Evolutionary conservation across 139 green algal genomes (phyloP).

Genomic region (Edaphochlamys debaryana): DNA sequence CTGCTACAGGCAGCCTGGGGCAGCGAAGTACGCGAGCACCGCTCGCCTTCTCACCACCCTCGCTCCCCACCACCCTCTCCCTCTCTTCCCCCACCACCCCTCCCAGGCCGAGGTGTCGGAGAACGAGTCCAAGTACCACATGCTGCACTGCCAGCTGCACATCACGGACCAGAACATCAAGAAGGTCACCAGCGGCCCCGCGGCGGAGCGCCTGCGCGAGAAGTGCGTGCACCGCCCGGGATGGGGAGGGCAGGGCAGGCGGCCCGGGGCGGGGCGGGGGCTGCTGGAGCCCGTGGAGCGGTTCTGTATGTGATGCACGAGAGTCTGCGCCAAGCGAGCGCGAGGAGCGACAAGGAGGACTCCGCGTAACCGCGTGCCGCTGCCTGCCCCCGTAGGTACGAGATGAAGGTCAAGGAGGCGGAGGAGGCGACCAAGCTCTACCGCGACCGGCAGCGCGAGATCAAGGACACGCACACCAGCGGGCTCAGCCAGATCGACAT

Average conservation of each 20-base stretch:
- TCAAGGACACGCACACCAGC: slow-evolving; percentile 56
- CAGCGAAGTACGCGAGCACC: no score
- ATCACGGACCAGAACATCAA: slow-evolving; percentile 56
- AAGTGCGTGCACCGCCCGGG: slow-evolving; percentile 25
- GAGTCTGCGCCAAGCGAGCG: no score
- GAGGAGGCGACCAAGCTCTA: slow-evolving; percentile 30
- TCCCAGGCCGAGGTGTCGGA: slow-evolving; percentile 47
- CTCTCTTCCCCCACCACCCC: no score
- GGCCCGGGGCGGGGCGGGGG: no score
- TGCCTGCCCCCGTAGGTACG: slow-evolving; percentile 14
- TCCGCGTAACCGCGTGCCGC: no score
- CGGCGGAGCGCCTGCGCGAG: slow-evolving; percentile 53
- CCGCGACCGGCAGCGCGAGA: slow-evolving; percentile 41
- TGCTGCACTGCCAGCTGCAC: slow-evolving; percentile 57
- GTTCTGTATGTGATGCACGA: no score
- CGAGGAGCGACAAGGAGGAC: no score
- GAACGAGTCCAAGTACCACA: slow-evolving; percentile 53
- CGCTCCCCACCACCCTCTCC: no score
- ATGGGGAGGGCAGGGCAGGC: no score
- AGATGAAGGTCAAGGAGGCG: slow-evolving; percentile 33
- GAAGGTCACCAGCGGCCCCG: slow-evolving; percentile 50
- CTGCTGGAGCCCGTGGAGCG: no score
- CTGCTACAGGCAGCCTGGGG: no score
- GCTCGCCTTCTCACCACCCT: no score
- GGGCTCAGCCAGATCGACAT: slow-evolving; percentile 64